These are phyloP conservation scores for Microbotryum scabiosae DNA, from an alignment of 1,284 basidiomycete genomes.

Conservation along the genomic window DNA sequence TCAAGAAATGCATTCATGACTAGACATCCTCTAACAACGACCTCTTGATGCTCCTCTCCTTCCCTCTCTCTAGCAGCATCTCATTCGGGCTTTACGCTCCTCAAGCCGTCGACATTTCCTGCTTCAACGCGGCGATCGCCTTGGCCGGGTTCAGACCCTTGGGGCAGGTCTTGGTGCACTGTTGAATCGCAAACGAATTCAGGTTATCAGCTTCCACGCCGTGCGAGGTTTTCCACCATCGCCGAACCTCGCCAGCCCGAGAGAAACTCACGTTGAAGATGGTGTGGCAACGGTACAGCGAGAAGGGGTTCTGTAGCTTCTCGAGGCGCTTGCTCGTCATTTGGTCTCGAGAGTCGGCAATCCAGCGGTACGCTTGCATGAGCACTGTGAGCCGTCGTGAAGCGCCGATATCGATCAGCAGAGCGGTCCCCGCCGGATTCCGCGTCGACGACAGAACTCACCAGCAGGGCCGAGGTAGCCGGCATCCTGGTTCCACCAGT, in stretches of 20 bases:
- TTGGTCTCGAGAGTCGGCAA: conserved; percentile 88
- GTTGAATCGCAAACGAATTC: background rate
- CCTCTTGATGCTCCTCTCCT: too few relatives aligned
- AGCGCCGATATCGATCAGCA: too few relatives aligned
- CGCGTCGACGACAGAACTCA: background rate
- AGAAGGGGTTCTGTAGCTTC: conserved; percentile 88
- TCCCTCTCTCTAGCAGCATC: background rate
- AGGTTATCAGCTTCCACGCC: background rate
- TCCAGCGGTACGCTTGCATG: conserved; percentile 65
- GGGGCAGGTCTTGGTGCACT: conserved; percentile 30
- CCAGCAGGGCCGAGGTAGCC: conserved; percentile 86
- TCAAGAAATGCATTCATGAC: background rate
- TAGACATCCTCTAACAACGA: too few relatives aligned
- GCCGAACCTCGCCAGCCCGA: background rate
- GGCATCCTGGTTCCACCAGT: conserved; percentile 94
- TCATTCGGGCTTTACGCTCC: background rate
- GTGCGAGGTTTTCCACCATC: background rate
- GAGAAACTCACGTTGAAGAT: conserved; percentile 78
- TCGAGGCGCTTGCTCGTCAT: conserved; percentile 76
- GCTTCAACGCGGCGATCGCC: conserved; percentile 30
- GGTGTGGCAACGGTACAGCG: conserved; percentile 67
- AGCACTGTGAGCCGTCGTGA: background rate
- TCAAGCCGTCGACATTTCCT: conserved; percentile 24
- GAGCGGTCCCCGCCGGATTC: too few relatives aligned
- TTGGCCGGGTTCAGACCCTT: conserved; percentile 75